Evolutionary conservation across 129 eudicot genomes (phyloP), one percentile per base, ranked within the genome.

Genomic region (Escallonia rubra): DNA sequence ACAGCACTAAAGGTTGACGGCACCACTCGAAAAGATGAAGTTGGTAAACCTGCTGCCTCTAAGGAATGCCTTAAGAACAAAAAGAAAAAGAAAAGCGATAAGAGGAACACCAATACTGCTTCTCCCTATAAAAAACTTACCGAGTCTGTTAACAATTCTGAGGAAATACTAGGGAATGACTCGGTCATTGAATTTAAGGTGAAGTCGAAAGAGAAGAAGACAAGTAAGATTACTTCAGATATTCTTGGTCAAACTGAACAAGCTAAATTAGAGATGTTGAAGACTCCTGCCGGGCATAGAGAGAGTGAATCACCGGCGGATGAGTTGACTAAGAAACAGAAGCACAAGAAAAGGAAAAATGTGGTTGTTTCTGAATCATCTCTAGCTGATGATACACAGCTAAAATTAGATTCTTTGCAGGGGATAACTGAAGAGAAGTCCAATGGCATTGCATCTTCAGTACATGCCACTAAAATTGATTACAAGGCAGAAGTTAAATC

Each of bases 121-220:
- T 65, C 66, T 23, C 16, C 51, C 7, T 58, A 73, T 62, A 58
- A 69, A 51, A 69, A 45, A 49, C 38, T 51, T 41, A 7, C 64
- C 2, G 79, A 68, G 52, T 59, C 67, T 52, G 74, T 51, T 41
- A 7, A 60, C 3, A 77, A 68, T 51, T 59, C 67, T 52, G 74
- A 78, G 63, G 71, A 60, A 38, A 46, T 56, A 52, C 16, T 57
- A 43, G 49, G 60, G 60, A 23, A 23, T 23, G 34, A 23, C 15
- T 65, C 46, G 53, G 74, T 66, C 41, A 68, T 9, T 63, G 84
- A 56, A 75, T 50, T 67, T 55, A 63, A 77, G 57, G 63, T 41
- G 39, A 80, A 77, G 46, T 16, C 52, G 34, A 73, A 78, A 45
- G 78, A 79, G 72, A 78, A 81, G 66, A 84, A 80, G 73, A 75